Percentiles rank a stretch among this genome's conserved stretches.
phyloP scores from a whole-genome alignment of 2,329 filamentous ascomycete genomes.

The Paecilomyces sp. region DNA sequence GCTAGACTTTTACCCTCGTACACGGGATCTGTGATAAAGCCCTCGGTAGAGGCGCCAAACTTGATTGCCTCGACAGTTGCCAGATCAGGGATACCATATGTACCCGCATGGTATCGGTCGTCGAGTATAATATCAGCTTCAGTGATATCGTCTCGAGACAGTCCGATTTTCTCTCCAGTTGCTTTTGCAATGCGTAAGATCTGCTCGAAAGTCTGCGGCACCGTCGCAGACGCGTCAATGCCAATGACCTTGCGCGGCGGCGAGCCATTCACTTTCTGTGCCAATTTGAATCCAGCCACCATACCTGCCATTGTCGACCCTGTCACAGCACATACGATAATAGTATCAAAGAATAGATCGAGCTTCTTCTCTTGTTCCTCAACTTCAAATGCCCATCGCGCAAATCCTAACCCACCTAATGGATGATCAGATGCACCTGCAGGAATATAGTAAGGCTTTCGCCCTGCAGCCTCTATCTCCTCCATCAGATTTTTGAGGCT shows the following conservation, averaged over 20 bases:
- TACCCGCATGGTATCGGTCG: slow-evolving; percentile 58
- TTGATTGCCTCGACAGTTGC: slow-evolving; percentile 60
- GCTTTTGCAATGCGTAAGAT: slow-evolving; percentile 59
- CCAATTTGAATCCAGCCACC: slow-evolving; percentile 64
- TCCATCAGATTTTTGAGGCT: slow-evolving; percentile 50
- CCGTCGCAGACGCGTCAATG: slow-evolving; percentile 57
- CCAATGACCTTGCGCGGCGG: slow-evolving; percentile 54
- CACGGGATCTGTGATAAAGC: slow-evolving; percentile 67
- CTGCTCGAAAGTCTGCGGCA: slow-evolving; percentile 56
- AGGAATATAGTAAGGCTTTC: slow-evolving; percentile 64
- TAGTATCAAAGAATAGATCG: slow-evolving; percentile 59
- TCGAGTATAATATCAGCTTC: slow-evolving; percentile 58
- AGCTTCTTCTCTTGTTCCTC: slow-evolving; percentile 54
- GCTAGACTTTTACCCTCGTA: slow-evolving; percentile 71
- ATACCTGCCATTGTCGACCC: slow-evolving; percentile 66
- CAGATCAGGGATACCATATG: slow-evolving; percentile 59
- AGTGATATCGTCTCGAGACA: slow-evolving; percentile 52
- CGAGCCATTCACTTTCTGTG: slow-evolving; percentile 40
- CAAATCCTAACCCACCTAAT: slow-evolving; percentile 63
- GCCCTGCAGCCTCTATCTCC: slow-evolving; percentile 47
- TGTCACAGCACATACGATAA: slow-evolving; percentile 65
- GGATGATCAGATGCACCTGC: slow-evolving; percentile 65
- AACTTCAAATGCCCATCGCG: slow-evolving; percentile 64
- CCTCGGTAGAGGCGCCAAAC: slow-evolving; percentile 61
- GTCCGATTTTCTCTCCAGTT: slow-evolving; percentile 58